A percentile compares a stretch with the other conserved stretches of the same genome.
Conservation (phyloP, 768 basidiomycete species). For the Candolleomyces eurysporus region DNA sequence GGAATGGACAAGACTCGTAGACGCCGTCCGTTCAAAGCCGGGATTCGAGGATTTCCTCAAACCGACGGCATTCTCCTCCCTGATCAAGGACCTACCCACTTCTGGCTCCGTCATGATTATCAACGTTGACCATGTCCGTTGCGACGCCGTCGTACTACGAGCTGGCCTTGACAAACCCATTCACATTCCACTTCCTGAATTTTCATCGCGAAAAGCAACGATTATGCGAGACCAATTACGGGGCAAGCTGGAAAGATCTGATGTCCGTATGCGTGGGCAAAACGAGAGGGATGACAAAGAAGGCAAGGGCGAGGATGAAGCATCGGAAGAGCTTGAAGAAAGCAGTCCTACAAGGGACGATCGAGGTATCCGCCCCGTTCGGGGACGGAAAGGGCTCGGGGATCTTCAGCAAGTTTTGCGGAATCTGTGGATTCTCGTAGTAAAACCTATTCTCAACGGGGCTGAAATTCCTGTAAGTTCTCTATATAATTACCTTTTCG, state of each 20-base stretch:
- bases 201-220: not conserved
- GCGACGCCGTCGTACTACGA: not conserved
- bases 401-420: not conserved
- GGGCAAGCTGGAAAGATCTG: not conserved
- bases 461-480: too few relatives aligned
- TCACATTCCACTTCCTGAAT: not conserved
- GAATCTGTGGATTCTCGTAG: not conserved
- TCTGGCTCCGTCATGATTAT: slow-evolving; percentile 4
- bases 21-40: not conserved
- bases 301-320: not conserved
- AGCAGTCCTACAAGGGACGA: too few relatives aligned
- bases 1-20: not conserved
- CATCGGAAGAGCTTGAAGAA: not conserved
- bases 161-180: not conserved
- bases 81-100: not conserved
- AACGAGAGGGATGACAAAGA: not conserved
- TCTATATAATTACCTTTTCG: not conserved
- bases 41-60: not conserved
- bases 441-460: not conserved
- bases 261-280: not conserved
- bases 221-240: not conserved
- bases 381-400: not conserved
- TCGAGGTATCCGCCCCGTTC: too few relatives aligned
- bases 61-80: not conserved
- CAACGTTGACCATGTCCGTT: not conserved